Percentiles rank a stretch among this genome's conserved stretches.
Conservation (phyloP, 495 filamentous ascomycete species). For the Entonaema liquescens region DNA sequence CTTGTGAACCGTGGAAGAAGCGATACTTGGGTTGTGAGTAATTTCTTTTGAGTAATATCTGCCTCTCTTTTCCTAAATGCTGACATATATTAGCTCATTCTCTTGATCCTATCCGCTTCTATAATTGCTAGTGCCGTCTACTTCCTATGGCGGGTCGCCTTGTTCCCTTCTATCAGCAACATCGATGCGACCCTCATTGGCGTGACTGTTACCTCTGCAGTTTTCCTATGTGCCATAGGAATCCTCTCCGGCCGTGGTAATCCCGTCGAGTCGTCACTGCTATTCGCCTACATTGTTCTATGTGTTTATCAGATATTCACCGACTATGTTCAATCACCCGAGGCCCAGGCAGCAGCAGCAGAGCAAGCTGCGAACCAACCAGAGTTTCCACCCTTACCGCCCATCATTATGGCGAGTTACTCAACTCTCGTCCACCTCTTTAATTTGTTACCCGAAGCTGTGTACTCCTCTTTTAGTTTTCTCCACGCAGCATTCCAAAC, state of each 20-base stretch:
- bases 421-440: slow-evolving; percentile 87
- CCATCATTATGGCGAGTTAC: slow-evolving; percentile 99
- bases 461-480: slow-evolving; percentile 86
- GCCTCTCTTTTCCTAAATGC: slow-evolving; percentile 12
- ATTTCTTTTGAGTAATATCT: not conserved
- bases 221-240: slow-evolving; percentile 92
- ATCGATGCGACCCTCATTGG: slow-evolving; percentile 95
- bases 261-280: slow-evolving; percentile 91
- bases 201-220: slow-evolving; percentile 85
- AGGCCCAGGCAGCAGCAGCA: slow-evolving; percentile 62
- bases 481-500: slow-evolving; percentile 89
- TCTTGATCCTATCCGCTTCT: slow-evolving; percentile 86
- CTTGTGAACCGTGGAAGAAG: slow-evolving; percentile 89
- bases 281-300: slow-evolving; percentile 96
- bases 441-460: slow-evolving; percentile 79
- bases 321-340: slow-evolving; percentile 84
- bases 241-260: slow-evolving; percentile 95
- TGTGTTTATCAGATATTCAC: slow-evolving; percentile 99
- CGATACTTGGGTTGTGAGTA: slow-evolving; percentile 94
- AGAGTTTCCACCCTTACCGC: slow-evolving; percentile 92
- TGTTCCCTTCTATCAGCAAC: slow-evolving; percentile 91
- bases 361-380: slow-evolving; percentile 62
- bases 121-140: slow-evolving; percentile 94
- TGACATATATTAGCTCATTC: slow-evolving; percentile 71
- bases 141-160: slow-evolving; percentile 93